Base-by-base conservation (phyloP, 306 rosid species). In the Vigna hirtella region DNA sequence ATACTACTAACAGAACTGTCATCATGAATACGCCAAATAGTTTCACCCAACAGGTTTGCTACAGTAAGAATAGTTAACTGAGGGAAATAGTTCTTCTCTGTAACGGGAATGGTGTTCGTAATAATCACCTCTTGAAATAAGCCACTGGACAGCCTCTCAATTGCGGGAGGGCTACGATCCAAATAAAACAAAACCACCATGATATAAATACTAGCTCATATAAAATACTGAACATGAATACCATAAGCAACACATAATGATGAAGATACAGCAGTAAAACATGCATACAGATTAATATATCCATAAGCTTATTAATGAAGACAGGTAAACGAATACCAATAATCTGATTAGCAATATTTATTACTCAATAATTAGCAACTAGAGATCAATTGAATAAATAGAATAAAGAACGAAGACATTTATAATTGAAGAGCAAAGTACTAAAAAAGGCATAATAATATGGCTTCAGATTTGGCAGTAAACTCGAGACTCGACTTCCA, bases 21-120 rank as follows among this genome's bases (percentile, higher is more conserved):
- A 75, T 85, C 98, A 32, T 94, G 97, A 76, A 94, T 85, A 30
- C 98, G 96, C 98, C 98, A 94, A 74, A 94, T 94, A 43, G 98
- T 94, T 89, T 94, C 98, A 52, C 97, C 98, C 93, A 94, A 83
- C 72, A 94, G 69, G 74, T 91, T 94, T 71, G 98, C 98, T 26
- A 94, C 98, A 34, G 96, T 87, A 73, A 94, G 98, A 59, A 94
- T 90, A 13, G 98, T 94, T 85, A 94, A 87, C 82, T 94, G 96
- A 8, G 98, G 97, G 82, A 94, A 94, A 82, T 85, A 89, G 84
- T 89, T 94, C 85, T 92, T 66, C 83, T 90, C 97, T 38, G 88
- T 83, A 66, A 89, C 87, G 1, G 98, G 98, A 47, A 94, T 88
- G 56, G 98, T 91, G 87, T 94, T 94, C 9, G 98, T 94, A 13